phyloP scores from a whole-genome alignment of 2,329 filamentous ascomycete genomes.

The Alternaria viburni region DNA sequence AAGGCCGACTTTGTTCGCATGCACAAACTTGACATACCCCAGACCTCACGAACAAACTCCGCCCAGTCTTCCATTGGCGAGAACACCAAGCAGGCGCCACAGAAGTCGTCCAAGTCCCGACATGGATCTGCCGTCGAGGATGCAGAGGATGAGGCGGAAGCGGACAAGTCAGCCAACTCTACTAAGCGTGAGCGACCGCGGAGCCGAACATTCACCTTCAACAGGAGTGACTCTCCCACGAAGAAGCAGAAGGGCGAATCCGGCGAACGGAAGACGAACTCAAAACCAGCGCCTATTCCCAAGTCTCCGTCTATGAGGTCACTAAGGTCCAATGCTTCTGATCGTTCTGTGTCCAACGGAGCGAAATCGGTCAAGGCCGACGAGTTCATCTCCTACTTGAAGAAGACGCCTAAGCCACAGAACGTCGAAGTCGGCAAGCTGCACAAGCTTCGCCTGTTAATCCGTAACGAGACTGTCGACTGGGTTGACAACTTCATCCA shows the following conservation, averaged over 20 bases:
- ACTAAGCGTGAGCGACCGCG: conserved; percentile 61
- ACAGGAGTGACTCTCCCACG: conserved; percentile 71
- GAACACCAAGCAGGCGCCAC: conserved; percentile 54
- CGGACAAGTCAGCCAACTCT: conserved; percentile 29
- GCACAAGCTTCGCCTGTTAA: conserved; percentile 86
- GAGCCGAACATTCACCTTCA: conserved; percentile 80
- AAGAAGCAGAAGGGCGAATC: conserved; percentile 77
- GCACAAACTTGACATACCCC: conserved; percentile 70
- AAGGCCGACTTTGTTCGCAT: conserved; percentile 96
- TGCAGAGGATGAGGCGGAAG: conserved; percentile 7
- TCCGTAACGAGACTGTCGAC: conserved; percentile 92
- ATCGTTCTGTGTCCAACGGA: conserved; percentile 69
- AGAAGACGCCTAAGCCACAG: conserved; percentile 80
- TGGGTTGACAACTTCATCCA: conserved; percentile 95
- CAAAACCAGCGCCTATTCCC: conserved; percentile 74
- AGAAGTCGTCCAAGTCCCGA: conserved; percentile 45
- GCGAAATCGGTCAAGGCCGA: conserved; percentile 76
- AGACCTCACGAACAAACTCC: conserved; percentile 56
- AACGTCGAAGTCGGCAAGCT: conserved; percentile 91
- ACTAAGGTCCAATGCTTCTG: conserved; percentile 61
- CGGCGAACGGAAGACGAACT: conserved; percentile 57
- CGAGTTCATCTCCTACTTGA: conserved; percentile 86
- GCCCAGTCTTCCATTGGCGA: conserved; percentile 46
- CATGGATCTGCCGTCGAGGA: conserved; percentile 37
- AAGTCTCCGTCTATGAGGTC: conserved; percentile 66